Percentiles rank a stretch among this genome's conserved stretches.
Conservation (phyloP, 495 filamentous ascomycete genomes). For the Neurospora sublineolata region DNA sequence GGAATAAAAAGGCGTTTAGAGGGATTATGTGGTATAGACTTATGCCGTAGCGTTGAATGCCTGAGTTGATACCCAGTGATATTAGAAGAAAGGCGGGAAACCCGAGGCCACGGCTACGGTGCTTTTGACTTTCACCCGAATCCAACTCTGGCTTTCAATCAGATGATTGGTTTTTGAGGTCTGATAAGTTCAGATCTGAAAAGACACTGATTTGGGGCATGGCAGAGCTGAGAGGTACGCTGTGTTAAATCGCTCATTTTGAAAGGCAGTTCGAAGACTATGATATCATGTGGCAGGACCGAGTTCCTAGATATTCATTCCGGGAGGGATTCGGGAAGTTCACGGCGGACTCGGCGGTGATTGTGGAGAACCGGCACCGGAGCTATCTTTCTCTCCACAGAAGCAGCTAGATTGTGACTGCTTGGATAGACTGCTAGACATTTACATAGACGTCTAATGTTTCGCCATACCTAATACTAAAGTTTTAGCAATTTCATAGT, state of each 20-base stretch:
- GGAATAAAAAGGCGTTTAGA: not conserved
- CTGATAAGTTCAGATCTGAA: not conserved
- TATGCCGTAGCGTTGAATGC: not conserved
- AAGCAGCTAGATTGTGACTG: not conserved
- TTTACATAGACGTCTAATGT: not conserved
- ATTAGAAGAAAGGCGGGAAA: not conserved
- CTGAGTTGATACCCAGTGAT: not conserved
- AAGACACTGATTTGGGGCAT: not conserved
- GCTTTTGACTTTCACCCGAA: not conserved
- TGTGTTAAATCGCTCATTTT: not conserved
- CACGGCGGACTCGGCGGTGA: not conserved
- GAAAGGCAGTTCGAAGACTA: not conserved
- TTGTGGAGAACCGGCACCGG: not conserved
- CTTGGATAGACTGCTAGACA: not conserved
- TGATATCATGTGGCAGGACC: not conserved
- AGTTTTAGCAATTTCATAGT: not conserved
- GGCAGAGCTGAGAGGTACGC: not conserved
- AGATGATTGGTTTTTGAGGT: not conserved
- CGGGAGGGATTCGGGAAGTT: not conserved
- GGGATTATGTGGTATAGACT: not conserved
- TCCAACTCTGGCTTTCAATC: not conserved
- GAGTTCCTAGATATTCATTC: not conserved
- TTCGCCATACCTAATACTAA: not conserved
- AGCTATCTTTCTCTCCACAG: not conserved
- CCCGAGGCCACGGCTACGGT: not conserved